Evolutionary conservation across 331 rosid species (phyloP), one percentile per base, ranked within the genome.

Genomic region (Pyracantha coccinea): DNA sequence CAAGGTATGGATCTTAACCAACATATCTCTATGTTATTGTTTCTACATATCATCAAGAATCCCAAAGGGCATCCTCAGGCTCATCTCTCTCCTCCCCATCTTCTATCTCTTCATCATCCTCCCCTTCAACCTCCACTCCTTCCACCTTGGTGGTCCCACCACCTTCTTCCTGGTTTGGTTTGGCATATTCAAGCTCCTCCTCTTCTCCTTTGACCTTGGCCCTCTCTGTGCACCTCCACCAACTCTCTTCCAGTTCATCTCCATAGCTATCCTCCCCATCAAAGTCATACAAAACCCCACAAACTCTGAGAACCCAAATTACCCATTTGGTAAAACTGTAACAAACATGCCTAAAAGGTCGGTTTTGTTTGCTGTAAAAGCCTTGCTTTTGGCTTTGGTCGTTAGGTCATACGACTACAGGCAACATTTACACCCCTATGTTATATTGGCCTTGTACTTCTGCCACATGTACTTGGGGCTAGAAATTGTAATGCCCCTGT

Each of bases 81-180:
- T 92, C 53, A 12, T 86, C 57, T 80, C 85, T 23, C 66, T 92
- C 69, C 68, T 81, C 20, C 97, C 93, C 2, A 55, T 90, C 50
- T 44, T 92, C 58, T 74, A 24, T 58, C 71, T 86, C 81, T 87
- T 89, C 85, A 7, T 78, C 13, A 72, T 57, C 62, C 96, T 92
- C 45, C 93, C 93, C 24, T 65, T 85, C 0, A 75, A 16, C 47
- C 88, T 92, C 59, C 35, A 45, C 8, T 79, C 83, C 33, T 3
- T 88, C 29, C 90, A 86, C 77, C 76, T 92, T 0, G 70, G 82
- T 47, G 92, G 62, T n/a, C 76, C 83, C 53, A 84, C 88, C 10
- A 53, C 61, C 62, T 84, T 92, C 86, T 82, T 88, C 78, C 87
- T 92, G 14, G 70, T 82, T 23, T 92, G 93, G 89, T 92, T 90